These are phyloP conservation scores for Cochlearia excelsa DNA, from an alignment of 345 rosid species.

Conservation along the genomic window DNA sequence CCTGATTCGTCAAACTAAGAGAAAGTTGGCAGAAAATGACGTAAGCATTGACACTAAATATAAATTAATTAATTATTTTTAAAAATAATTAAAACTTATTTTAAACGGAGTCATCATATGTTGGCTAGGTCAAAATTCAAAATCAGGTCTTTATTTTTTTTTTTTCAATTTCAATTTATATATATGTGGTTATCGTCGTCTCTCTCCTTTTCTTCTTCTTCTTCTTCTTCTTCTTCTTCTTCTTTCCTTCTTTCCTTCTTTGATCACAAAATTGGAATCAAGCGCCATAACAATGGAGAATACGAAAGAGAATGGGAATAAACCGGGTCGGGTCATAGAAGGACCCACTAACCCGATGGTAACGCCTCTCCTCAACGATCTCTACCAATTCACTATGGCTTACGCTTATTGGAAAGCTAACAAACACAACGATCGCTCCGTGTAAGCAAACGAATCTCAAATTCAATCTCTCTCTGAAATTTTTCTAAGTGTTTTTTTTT, in stretches of 20 bases:
- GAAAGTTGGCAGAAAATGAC: no score
- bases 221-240: neutral
- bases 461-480: neutral
- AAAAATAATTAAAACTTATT: no score
- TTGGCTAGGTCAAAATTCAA: neutral
- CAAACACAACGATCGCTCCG: slow-evolving; percentile 78
- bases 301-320: slow-evolving; percentile 36
- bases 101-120: no score
- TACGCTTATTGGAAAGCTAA: slow-evolving; percentile 98
- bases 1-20: no score
- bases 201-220: neutral
- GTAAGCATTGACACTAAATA: no score
- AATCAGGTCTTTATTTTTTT: neutral
- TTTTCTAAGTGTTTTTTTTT: neutral
- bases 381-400: slow-evolving; percentile 95
- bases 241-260: neutral
- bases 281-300: slow-evolving; percentile 30
- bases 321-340: slow-evolving; percentile 32
- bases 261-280: neutral
- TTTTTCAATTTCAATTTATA: no score
- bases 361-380: slow-evolving; percentile 87
- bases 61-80: no score
- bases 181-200: neutral
- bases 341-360: slow-evolving; percentile 92
- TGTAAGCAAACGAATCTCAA: slow-evolving; percentile 45